phyloP scores from a whole-genome alignment of 176 grass and related monocot genomes.

The Chrysopogon serrulatus region DNA sequence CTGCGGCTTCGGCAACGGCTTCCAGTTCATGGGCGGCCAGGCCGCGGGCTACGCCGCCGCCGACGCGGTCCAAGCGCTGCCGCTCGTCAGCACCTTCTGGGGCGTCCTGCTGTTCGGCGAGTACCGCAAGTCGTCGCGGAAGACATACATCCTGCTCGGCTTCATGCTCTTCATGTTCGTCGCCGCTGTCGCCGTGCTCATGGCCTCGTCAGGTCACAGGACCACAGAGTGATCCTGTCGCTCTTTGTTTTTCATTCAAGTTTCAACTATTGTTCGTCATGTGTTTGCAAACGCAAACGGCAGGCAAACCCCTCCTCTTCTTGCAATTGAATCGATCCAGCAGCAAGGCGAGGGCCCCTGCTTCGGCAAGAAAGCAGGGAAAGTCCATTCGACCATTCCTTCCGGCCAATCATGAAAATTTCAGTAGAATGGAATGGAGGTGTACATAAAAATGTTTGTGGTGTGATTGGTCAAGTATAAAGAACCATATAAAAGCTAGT shows the following conservation, averaged over 20 bases:
- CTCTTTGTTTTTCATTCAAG: background rate
- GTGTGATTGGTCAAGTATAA: background rate
- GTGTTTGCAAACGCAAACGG: background rate
- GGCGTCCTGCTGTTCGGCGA: slow-evolving; percentile 71
- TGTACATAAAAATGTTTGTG: slow-evolving; percentile 4
- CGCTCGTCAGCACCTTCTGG: slow-evolving; percentile 89
- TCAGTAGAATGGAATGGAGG: slow-evolving; percentile 2
- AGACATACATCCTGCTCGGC: slow-evolving; percentile 62
- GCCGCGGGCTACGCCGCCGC: slow-evolving; percentile 97
- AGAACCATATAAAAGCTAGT: slow-evolving; percentile 1
- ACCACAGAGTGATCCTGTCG: slow-evolving; percentile 32
- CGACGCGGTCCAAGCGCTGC: slow-evolving; percentile 91
- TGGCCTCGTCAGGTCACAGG: slow-evolving; percentile 94
- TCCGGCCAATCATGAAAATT: slow-evolving; percentile 1
- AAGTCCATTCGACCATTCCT: background rate
- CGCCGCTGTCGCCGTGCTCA: slow-evolving; percentile 57
- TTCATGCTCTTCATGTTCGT: slow-evolving; percentile 91
- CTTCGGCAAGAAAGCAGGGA: background rate
- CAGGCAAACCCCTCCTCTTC: background rate
- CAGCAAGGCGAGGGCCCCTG: background rate
- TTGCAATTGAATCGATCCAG: background rate
- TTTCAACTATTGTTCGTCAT: background rate
- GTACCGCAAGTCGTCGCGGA: slow-evolving; percentile 59
- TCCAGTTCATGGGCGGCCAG: slow-evolving; percentile 98
- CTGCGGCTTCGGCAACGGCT: slow-evolving; percentile 89